Percentiles rank a stretch among this genome's conserved stretches.
phyloP scores from a whole-genome alignment of 1,284 basidiomycete species.

The Amylostereum areolatum region DNA sequence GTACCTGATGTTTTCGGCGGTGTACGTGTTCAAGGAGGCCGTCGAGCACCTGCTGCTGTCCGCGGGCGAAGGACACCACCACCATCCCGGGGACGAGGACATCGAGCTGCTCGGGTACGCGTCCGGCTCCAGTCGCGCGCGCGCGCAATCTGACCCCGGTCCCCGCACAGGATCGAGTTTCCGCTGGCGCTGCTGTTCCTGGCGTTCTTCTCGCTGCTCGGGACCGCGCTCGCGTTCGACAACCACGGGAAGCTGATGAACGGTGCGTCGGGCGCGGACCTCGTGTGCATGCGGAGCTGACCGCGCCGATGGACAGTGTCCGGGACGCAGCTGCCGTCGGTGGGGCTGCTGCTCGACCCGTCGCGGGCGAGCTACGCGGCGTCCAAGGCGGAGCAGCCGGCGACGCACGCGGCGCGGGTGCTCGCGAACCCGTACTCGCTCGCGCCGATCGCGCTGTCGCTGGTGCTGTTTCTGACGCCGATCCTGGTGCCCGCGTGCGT shows the following conservation, averaged over 20 bases:
- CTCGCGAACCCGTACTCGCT: conserved; percentile 49
- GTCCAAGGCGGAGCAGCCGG: conserved; percentile 23
- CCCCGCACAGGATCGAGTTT: conserved; percentile 52
- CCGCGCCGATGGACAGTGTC: conserved; percentile 30
- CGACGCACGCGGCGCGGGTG: conserved; percentile 31
- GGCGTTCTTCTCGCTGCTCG: conserved; percentile 50
- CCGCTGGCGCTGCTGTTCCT: conserved; percentile 58
- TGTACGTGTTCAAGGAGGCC: conserved; percentile 93
- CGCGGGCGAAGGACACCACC: conserved; percentile 59
- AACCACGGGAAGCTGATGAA: conserved; percentile 68
- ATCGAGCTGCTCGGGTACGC: conserved; percentile 35
- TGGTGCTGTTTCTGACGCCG: conserved; percentile 35
- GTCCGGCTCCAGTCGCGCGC: conserved; percentile 5
- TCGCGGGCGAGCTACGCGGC: conserved; percentile 30
- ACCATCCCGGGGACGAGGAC: conserved; percentile 46
- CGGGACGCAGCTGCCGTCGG: conserved; percentile 48
- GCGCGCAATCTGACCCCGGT: not conserved
- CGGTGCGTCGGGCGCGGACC: conserved; percentile 36
- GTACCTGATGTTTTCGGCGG: conserved; percentile 85
- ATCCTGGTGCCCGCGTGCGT: conserved; percentile 45
- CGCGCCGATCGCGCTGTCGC: conserved; percentile 35
- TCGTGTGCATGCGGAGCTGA: not conserved
- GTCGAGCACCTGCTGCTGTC: conserved; percentile 76
- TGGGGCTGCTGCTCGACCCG: conserved; percentile 37
- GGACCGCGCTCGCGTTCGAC: conserved; percentile 48